phyloP scores from a whole-genome alignment of 2,329 filamentous ascomycete genomes.

The Cadophora sp. region DNA sequence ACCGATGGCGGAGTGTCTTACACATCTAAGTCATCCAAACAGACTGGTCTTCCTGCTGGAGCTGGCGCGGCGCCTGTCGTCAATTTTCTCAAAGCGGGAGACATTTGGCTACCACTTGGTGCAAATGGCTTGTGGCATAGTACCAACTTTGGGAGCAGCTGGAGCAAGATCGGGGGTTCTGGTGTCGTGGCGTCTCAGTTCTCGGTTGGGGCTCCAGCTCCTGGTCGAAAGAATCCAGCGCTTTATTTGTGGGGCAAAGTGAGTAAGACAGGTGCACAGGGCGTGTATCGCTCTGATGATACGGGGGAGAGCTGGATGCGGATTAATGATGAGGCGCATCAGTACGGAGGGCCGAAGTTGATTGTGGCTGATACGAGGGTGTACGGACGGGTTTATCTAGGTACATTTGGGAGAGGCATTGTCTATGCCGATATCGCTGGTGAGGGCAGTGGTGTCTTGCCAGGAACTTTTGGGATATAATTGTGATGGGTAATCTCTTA shows the following conservation, averaged over 20 bases:
- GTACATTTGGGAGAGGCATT: constrained; percentile 29
- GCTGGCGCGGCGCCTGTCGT: too few relatives aligned
- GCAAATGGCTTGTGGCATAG: constrained; percentile 21
- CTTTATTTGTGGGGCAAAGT: constrained; percentile 18
- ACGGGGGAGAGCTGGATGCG: constrained; percentile 75
- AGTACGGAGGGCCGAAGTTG: constrained; percentile 27
- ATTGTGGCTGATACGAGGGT: constrained; percentile 27
- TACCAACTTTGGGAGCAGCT: too few relatives aligned
- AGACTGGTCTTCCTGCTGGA: too few relatives aligned
- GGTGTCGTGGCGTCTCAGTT: constrained; percentile 22
- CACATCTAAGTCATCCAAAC: too few relatives aligned
- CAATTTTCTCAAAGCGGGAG: too few relatives aligned
- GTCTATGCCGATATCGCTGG: constrained; percentile 28
- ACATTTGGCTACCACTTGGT: too few relatives aligned
- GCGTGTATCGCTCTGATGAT: constrained; percentile 68
- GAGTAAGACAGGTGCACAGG: constrained; percentile 12
- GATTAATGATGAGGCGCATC: constrained; percentile 55
- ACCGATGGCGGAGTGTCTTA: too few relatives aligned
- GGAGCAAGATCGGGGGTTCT: background rate
- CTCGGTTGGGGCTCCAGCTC: constrained; percentile 23
- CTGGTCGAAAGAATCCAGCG: constrained; percentile 19
- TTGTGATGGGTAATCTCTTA: background rate
- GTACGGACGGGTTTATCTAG: constrained; percentile 30
- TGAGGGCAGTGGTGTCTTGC: background rate
- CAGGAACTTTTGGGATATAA: constrained; percentile 17